Conservation (phyloP, 2,329 filamentous ascomycete species). For the Chaetomiaceae sp. region DNA sequence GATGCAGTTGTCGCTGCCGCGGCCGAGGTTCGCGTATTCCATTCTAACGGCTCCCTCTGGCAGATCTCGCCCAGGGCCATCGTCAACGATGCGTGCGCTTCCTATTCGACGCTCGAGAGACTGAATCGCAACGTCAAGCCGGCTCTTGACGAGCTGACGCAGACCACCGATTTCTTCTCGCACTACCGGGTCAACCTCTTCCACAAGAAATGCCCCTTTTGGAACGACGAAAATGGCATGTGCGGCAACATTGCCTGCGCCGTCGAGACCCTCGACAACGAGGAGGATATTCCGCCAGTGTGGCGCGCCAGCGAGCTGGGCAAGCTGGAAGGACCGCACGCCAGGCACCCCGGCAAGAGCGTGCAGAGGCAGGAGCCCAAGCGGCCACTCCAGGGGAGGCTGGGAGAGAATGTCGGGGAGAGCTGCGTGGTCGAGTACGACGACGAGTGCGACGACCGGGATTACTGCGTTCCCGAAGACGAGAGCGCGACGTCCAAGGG, state of each 20-base stretch:
- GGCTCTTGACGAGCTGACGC: conserved; percentile 73
- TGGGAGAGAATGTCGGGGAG: conserved; percentile 86
- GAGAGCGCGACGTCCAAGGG: conserved; percentile 82
- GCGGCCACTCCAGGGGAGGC: conserved; percentile 71
- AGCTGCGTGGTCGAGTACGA: conserved; percentile 97
- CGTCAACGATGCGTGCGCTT: conserved; percentile 90
- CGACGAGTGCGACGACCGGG: conserved; percentile 91
- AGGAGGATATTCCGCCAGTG: conserved; percentile 85
- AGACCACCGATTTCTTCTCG: conserved; percentile 93
- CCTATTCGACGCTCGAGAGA: conserved; percentile 82
- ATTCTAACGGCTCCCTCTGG: conserved; percentile 38
- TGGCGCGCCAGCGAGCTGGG: conserved; percentile 91
- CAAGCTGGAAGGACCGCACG: conserved; percentile 85
- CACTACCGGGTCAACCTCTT: conserved; percentile 95
- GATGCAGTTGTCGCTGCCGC: conserved; percentile 3
- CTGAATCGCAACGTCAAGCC: conserved; percentile 76
- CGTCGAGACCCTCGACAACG: conserved; percentile 90
- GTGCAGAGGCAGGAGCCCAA: conserved; percentile 66
- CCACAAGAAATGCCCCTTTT: conserved; percentile 92
- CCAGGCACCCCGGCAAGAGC: conserved; percentile 77
- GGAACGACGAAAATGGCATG: conserved; percentile 87
- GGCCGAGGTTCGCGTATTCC: conserved; percentile 22
- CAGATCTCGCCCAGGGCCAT: conserved; percentile 86
- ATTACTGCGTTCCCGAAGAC: conserved; percentile 95
- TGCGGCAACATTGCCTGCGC: conserved; percentile 97